Percentiles rank a stretch among this genome's conserved stretches.
phyloP scores from a whole-genome alignment of 2,329 filamentous ascomycete genomes.

The Aspergillus latus region DNA sequence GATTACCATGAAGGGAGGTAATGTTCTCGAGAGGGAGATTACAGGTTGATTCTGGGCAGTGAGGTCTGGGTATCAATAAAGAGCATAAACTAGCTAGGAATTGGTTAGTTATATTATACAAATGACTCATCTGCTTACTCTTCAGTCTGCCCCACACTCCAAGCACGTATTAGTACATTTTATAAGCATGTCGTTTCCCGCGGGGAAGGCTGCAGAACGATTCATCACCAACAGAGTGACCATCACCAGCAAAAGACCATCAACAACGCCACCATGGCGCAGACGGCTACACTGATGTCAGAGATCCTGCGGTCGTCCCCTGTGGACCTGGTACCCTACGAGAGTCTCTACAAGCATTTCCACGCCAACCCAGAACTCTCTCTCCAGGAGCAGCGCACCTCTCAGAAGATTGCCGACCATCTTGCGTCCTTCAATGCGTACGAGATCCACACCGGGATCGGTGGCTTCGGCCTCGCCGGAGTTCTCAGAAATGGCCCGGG shows the following conservation, averaged over 20 bases:
- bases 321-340: conserved; percentile 45
- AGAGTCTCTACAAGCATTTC: conserved; percentile 59
- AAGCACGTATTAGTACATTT: neutral
- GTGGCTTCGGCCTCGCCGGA: conserved; percentile 47
- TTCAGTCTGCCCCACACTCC: neutral
- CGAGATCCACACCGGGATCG: conserved; percentile 47
- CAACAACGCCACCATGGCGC: neutral
- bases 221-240: neutral
- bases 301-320: neutral
- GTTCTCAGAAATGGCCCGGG: conserved; percentile 46
- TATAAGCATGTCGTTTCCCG: neutral
- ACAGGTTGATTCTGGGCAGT: neutral
- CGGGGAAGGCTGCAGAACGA: neutral
- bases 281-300: neutral
- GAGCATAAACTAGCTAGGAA: too few relatives aligned
- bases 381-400: conserved; percentile 55
- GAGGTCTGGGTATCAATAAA: neutral
- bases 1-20: conserved; percentile 26
- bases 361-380: conserved; percentile 62
- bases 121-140: neutral
- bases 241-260: too few relatives aligned
- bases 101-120: neutral
- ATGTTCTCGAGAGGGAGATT: conserved; percentile 15
- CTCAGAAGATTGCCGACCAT: conserved; percentile 47
- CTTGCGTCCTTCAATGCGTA: conserved; percentile 36